Conservation (phyloP, 768 basidiomycete species). For the Cubamyces sp. region DNA sequence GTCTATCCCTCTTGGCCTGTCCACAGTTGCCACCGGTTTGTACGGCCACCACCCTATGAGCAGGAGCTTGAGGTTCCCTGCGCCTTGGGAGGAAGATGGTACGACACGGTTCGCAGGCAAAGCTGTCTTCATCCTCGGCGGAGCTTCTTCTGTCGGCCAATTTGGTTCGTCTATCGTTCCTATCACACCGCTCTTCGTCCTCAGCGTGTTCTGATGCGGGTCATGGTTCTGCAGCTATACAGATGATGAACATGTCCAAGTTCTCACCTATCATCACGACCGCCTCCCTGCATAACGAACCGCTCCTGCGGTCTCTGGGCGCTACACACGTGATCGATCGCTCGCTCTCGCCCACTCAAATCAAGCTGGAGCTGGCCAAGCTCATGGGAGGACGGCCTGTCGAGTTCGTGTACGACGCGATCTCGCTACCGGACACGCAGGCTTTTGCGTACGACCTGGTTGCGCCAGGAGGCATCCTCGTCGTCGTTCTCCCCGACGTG, state of each 20-base stretch:
- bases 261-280: conserved; percentile 39
- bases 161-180: too few relatives aligned
- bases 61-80: conserved; percentile 11
- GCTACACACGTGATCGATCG: conserved; percentile 37
- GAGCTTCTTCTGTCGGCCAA: conserved; percentile 36
- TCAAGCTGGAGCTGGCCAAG: conserved; percentile 9
- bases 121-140: conserved; percentile 34
- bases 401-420: conserved; percentile 29
- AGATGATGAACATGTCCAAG: conserved; percentile 34
- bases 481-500: conserved; percentile 19
- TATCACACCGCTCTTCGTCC: too few relatives aligned
- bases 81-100: conserved; percentile 34
- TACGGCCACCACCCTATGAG: conserved; percentile 31
- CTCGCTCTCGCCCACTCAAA: conserved; percentile 3
- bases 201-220: too few relatives aligned
- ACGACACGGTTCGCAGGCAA: conserved; percentile 29
- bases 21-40: conserved; percentile 43
- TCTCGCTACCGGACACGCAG: conserved; percentile 29
- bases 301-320: conserved; percentile 32
- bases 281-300: conserved; percentile 32
- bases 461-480: conserved; percentile 25
- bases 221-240: conserved; percentile 26
- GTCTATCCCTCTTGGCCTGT: conserved; percentile 44
- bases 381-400: conserved; percentile 25
- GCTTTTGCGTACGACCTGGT: conserved; percentile 24